These are phyloP conservation scores for Exophiala alcalophila DNA, from an alignment of 2,329 filamentous ascomycete species.

Conservation along the genomic window DNA sequence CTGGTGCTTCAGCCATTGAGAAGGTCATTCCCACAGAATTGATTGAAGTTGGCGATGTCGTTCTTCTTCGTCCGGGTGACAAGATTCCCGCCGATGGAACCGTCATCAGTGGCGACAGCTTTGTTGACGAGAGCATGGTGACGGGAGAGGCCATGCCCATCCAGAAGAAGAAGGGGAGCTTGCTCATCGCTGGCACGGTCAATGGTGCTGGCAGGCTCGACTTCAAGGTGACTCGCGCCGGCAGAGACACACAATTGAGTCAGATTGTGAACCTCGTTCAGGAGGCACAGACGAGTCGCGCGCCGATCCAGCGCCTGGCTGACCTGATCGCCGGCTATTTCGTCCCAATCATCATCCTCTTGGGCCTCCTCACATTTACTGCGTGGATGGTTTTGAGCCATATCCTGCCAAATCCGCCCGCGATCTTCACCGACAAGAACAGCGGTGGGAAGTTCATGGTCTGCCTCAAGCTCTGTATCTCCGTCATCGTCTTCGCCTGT, in stretches of 20 bases:
- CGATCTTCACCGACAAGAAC: constrained; percentile 75
- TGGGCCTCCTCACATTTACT: constrained; percentile 81
- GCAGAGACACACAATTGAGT: constrained; percentile 91
- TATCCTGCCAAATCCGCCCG: constrained; percentile 74
- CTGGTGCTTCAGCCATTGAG: constrained; percentile 61
- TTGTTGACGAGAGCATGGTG: constrained; percentile 97
- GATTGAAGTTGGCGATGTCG: constrained; percentile 88
- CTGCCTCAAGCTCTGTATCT: constrained; percentile 94
- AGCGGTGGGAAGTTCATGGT: constrained; percentile 94
- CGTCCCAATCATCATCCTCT: constrained; percentile 79
- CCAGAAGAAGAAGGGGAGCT: constrained; percentile 75
- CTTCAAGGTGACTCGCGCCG: constrained; percentile 86
- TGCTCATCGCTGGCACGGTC: constrained; percentile 88
- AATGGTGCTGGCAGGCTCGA: constrained; percentile 90
- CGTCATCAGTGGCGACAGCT: constrained; percentile 84
- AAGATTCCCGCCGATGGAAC: constrained; percentile 93
- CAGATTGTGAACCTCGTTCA: constrained; percentile 99
- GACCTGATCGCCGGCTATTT: constrained; percentile 92
- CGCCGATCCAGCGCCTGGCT: constrained; percentile 89
- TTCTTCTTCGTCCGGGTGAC: constrained; percentile 88
- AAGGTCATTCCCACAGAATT: constrained; percentile 88
- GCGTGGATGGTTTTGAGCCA: constrained; percentile 96
- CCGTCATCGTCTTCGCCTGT: constrained; percentile 96
- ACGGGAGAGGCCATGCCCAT: constrained; percentile 97
- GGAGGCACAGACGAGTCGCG: constrained; percentile 89